These are phyloP conservation scores for Colletotrichum siamense DNA, from an alignment of 2,329 filamentous ascomycete genomes.

Conservation along the genomic window DNA sequence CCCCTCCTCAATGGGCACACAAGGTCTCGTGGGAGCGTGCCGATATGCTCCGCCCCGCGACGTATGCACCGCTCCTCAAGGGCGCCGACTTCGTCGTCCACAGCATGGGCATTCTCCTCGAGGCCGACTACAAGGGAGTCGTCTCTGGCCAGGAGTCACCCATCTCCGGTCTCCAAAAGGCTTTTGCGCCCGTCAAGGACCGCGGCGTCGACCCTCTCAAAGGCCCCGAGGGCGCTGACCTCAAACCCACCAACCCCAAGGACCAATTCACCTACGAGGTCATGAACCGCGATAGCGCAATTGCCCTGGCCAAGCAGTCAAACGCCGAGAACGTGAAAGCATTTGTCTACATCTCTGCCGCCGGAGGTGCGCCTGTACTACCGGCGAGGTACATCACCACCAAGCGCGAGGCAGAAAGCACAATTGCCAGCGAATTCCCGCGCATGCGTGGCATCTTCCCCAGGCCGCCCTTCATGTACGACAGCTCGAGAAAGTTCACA, in stretches of 20 bases:
- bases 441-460: constrained; percentile 81
- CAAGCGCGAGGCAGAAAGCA: constrained; percentile 87
- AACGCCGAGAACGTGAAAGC: constrained; percentile 66
- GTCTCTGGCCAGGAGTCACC: constrained; percentile 83
- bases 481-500: constrained; percentile 80
- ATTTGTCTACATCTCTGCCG: constrained; percentile 90
- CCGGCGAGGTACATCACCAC: constrained; percentile 87
- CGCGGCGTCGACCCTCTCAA: constrained; percentile 75
- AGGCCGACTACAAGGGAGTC: constrained; percentile 97
- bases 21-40: constrained; percentile 87
- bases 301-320: constrained; percentile 82
- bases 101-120: constrained; percentile 93
- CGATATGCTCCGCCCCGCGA: constrained; percentile 82
- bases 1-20: constrained; percentile 80
- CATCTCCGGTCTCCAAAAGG: constrained; percentile 77
- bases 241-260: constrained; percentile 70
- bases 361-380: constrained; percentile 82
- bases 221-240: constrained; percentile 58
- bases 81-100: constrained; percentile 88
- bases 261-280: constrained; percentile 92
- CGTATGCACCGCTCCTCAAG: constrained; percentile 78
- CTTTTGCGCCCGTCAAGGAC: constrained; percentile 72
- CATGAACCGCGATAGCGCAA: constrained; percentile 93
- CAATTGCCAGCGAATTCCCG: constrained; percentile 76
- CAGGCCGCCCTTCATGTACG: constrained; percentile 88